Base-by-base conservation (phyloP, 441 rosid species). In the Croton setiger region DNA sequence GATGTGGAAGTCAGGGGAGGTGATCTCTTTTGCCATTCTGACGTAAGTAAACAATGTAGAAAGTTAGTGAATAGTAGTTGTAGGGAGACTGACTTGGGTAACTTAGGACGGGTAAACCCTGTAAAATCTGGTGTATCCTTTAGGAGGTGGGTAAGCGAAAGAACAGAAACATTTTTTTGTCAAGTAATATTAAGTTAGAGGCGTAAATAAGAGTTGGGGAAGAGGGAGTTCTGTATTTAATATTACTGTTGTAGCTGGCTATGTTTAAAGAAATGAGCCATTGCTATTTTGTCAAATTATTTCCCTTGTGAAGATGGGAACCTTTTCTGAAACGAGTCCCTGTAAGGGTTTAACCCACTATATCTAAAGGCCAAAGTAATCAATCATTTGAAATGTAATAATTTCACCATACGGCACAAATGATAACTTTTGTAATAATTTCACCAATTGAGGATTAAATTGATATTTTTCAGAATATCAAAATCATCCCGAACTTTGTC, bases 11-110 rank as follows among this genome's bases (percentile, higher is more conserved):
- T 81, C 53, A 75, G 60, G 73, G 73, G 75, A 71, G 68, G 47
- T 57, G 78, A 39, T 74, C 70, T 61, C 63, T 77, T 84, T 85
- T 84, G 73, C 81, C 75, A 75, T 53, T 76, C 72, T 51, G 81
- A 84, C 77, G 35, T 66, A 67, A 75, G 67, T 71, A 84, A 76
- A 74, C 78, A 73, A 52, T 73, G 85, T 85, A 81, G 86, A 70
- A 79, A 76, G 51, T 72, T 83, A 73, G 79, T 37, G 15, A 62
- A 74, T 71, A 80, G 86, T 66, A 70, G 70, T 61, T 10, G 54
- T 82, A 81, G 87, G 68, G 88, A 78, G 73, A 68, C 80, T 59
- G 81, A 78, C 67, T 57, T 72, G 1, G 80, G 57, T 69, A 80
- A 78, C 72, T 64, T 80, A 71, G 86, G 83, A 60, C 11, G 69